Base-by-base conservation (phyloP, 2,329 filamentous ascomycete species). In the Fusarium protoensiforme region DNA sequence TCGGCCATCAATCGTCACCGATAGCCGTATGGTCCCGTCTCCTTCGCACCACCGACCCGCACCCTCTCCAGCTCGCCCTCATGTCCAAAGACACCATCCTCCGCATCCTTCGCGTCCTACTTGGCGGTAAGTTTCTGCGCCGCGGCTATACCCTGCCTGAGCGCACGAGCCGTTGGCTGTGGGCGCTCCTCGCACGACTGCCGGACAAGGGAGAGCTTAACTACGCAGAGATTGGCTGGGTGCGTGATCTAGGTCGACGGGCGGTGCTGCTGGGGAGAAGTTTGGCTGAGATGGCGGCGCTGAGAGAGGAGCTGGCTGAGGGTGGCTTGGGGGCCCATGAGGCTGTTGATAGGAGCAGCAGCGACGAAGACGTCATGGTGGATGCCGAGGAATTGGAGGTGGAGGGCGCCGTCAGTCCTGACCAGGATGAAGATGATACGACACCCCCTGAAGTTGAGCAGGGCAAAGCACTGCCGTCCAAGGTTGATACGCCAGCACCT, bases 91-190 rank as follows among this genome's bases (percentile, higher is more conserved):
- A 89, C 18, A 90, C 89, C 51, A 87, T 93, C 4, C 83, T 96
- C 58, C 87, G 89, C 38, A 85, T 96, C 35, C 80, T 98, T 41
- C 87, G 89, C 29, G 85, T 95, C 61, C 83, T 93, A n/a, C 84
- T 92, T 31, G 86, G 87, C 20, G 90, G 90, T 61, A 90, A 90
- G 68, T 90, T 93, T 60, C 87, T 92, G 61, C 88, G 87, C 53
- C 88, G 87, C 58, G 89, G 88, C n/a, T 82, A 85, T 24, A 86
- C 87, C 33, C 84, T 94, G 33, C 86, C 90, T 29, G 88, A 89
- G 75, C 88, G 91, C 56, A 91, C 93, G 6, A 95, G 94, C 68
- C 88, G 91, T 18, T 98, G 96, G 96, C 85, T 94, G 5, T 98
- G 95, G 95, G 91, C 92, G 0, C 82, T 98, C 65, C 85, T 98